Evolutionary conservation across 305 asterid species (phyloP).

Genomic region (Andrographis paniculata): DNA sequence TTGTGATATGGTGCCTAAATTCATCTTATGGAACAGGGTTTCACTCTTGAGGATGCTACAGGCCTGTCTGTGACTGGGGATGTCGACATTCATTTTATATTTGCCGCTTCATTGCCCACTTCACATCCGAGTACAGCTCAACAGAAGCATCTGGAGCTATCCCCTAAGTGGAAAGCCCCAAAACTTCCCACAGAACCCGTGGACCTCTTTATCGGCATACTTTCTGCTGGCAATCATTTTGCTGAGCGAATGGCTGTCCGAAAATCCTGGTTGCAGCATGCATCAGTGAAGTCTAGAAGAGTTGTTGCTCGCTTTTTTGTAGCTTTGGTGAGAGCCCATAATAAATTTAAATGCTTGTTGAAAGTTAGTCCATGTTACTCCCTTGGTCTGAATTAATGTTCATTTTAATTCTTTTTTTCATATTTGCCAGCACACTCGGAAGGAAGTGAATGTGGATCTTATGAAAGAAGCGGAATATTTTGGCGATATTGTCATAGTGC

Average conservation of each 20-base stretch:
- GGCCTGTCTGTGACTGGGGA: constrained; percentile 78
- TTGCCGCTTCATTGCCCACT: constrained; percentile 84
- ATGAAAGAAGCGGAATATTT: constrained; percentile 88
- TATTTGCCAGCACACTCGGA: constrained; percentile 68
- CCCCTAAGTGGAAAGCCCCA: constrained; percentile 73
- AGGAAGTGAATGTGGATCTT: constrained; percentile 80
- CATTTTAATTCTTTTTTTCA: constrained; percentile 16
- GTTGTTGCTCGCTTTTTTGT: constrained; percentile 81
- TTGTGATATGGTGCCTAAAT: constrained; percentile 8
- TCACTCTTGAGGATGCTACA: constrained; percentile 86
- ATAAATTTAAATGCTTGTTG: constrained; percentile 14
- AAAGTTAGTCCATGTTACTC: constrained; percentile 7
- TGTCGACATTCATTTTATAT: constrained; percentile 53
- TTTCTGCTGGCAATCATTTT: constrained; percentile 95
- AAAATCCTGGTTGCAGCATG: constrained; percentile 92
- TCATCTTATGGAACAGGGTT: constrained; percentile 45
- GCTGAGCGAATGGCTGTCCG: constrained; percentile 98
- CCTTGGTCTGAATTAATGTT: constrained; percentile 15
- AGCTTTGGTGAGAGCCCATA: constrained; percentile 65
- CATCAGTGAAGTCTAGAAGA: constrained; percentile 45
- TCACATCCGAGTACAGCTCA: constrained; percentile 79
- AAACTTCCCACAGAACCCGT: constrained; percentile 52
- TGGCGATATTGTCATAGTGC: constrained; percentile 86
- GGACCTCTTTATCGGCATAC: constrained; percentile 86
- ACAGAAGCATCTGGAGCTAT: constrained; percentile 65